Base-by-base conservation (phyloP, 768 basidiomycete genomes). In the Kockovaella imperatae region DNA sequence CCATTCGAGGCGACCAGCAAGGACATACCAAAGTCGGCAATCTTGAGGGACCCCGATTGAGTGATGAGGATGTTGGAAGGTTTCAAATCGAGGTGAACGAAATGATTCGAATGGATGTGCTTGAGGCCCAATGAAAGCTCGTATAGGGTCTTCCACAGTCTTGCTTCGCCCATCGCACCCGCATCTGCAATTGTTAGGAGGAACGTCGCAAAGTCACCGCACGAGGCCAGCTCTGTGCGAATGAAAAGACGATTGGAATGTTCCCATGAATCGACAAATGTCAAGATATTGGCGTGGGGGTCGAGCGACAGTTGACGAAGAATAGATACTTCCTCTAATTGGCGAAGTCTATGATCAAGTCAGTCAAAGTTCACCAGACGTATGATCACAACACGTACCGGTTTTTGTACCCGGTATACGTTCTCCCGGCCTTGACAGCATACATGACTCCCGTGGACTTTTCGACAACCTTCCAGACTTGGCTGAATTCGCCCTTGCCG, bases 1-100 rank as follows among this genome's bases (percentile, higher is more conserved):
- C 20, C 25, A 0, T 75, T 74, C 31, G 87, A 75, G 2, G 89
- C 88, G 85, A 87, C 91, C 44, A 88, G 61, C 5, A 87, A 87
- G n/a, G 93, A 91, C 83, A 99, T 89, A 7, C 95, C 95, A 74
- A 97, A 96, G 70, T 99, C 95, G 6, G 93, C 93, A 68, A 99
- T 89, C 75, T 88, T 89, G 74, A 99, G 84, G 36, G 84, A 79
- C 1, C 95, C 95, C 35, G 82, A 79, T 6, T 76, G 76, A 8
- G 87, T 89, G 60, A 99, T 77, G 67, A 99, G 89, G 42, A 99
- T 83, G 69, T 99, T 99, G 35, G 88, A 88, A 11, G 95, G 95
- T 74, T 99, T 99, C 56, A 99, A 73, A 74, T 99, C 95, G 46
- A 99, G 79, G 74, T 99, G 95, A 42, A 97, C 84, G 49, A 95